Conservation (phyloP, 192 early-diverging fungal species). For the Spinellus fusiger region DNA sequence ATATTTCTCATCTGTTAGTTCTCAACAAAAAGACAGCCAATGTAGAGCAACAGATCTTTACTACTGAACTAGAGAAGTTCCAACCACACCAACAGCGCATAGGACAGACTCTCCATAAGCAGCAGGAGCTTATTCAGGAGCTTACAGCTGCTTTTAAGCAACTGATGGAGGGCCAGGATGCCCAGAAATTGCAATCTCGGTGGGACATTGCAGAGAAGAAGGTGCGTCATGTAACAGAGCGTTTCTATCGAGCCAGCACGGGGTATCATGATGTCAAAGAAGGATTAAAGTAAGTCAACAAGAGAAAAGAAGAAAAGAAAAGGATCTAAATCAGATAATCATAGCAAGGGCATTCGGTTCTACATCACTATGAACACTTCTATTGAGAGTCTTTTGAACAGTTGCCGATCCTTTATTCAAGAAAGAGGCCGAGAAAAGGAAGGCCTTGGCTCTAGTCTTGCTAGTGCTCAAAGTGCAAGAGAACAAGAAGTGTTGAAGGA, state of each 20-base stretch:
- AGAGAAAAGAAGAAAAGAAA: neutral
- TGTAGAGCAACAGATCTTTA: slow-evolving; percentile 83
- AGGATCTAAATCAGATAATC: neutral
- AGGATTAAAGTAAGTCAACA: slow-evolving; percentile 28
- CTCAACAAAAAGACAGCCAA: slow-evolving; percentile 70
- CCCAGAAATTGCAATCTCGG: slow-evolving; percentile 54
- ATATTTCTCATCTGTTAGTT: slow-evolving; percentile 77
- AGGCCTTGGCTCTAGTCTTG: slow-evolving; percentile 44
- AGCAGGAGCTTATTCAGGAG: slow-evolving; percentile 68
- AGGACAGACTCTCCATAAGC: slow-evolving; percentile 63
- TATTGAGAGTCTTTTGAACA: slow-evolving; percentile 49
- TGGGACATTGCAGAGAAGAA: slow-evolving; percentile 66
- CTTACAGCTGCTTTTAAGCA: slow-evolving; percentile 69
- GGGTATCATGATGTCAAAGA: slow-evolving; percentile 61
- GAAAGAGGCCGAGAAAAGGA: slow-evolving; percentile 56
- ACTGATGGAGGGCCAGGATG: slow-evolving; percentile 68
- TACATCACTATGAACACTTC: slow-evolving; percentile 57
- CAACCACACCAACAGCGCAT: slow-evolving; percentile 73
- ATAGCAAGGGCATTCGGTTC: slow-evolving; percentile 61
- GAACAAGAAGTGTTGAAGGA: slow-evolving; percentile 60
- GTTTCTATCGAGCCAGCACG: slow-evolving; percentile 61
- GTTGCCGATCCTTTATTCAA: slow-evolving; percentile 49
- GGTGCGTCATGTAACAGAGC: slow-evolving; percentile 54
- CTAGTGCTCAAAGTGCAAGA: slow-evolving; percentile 44
- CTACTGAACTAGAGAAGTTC: slow-evolving; percentile 88